Evolutionary conservation across 768 basidiomycete species (phyloP), one percentile per base, ranked within the genome.

Genomic region (Boletus tylopilopsis): DNA sequence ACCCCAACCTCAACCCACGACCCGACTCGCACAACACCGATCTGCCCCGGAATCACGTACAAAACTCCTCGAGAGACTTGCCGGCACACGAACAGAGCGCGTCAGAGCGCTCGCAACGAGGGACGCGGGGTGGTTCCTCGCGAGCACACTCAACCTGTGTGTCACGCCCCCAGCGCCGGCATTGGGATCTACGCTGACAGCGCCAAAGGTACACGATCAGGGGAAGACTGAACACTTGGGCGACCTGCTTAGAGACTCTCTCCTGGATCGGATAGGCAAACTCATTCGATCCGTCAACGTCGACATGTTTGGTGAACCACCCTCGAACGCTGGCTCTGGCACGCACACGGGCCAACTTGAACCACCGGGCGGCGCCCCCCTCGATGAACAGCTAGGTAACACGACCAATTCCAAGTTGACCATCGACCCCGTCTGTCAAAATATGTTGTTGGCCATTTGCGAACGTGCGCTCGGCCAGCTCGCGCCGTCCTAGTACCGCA

Each of bases 61-160:
- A 1, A 52, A 38, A 21, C 45, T 45, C 11, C 19, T 55, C 2
- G 52, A 58, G n/a, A 44, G 27, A 15, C 54, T 58, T 13, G 37
- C 40, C 0, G 56, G 59, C 8, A 56, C 60, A 33, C 35, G 56
- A 24, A 36, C 25, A 13, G 57, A 61, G 16, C 54, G 63, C 22
- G 49, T 68, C 16, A 53, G 53, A 7, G 54, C 45, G n/a, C 62
- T 67, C n/a, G 57, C 52, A 10, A 62, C 45, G 24, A 53, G 57
- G 25, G 67, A 68, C 24, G 51, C 64, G 4, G 56, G 56, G 0
- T 67, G 65, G 67, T 57, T 62, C 29, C 62, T 68, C 41, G 58
- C 55, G 9, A 61, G 55, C 35, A 50, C 54, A 18, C 67, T 68
- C 53, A 47, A 51, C 19, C 45, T 64, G 15, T 66, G 64, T 24